Conservation (phyloP, 2,329 filamentous ascomycete species). For the Fusarium albosuccineum region DNA sequence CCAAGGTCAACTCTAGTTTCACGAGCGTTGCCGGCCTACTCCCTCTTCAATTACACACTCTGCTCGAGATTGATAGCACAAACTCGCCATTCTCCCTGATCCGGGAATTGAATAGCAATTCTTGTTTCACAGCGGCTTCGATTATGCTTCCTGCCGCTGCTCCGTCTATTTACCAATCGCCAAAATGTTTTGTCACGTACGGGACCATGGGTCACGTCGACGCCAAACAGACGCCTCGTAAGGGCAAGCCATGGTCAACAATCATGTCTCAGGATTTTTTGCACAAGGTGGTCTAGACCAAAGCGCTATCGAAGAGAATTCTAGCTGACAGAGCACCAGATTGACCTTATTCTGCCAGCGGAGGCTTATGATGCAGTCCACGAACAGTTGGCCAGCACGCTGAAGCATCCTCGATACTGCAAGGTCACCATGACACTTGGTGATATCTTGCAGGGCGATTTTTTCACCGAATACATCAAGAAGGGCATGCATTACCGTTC, state of each 20-base stretch:
- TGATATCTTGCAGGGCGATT: conserved; percentile 78
- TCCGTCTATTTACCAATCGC: conserved; percentile 64
- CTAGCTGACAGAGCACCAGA: conserved; percentile 47
- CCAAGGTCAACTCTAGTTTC: conserved; percentile 19
- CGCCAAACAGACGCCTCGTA: conserved; percentile 75
- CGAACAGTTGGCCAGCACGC: conserved; percentile 60
- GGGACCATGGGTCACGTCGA: conserved; percentile 78
- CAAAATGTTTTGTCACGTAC: conserved; percentile 82
- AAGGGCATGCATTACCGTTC: conserved; percentile 63
- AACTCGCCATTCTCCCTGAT: background rate
- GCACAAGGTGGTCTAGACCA: conserved; percentile 68
- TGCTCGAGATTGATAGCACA: background rate
- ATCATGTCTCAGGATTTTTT: conserved; percentile 75
- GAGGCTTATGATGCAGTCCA: conserved; percentile 69
- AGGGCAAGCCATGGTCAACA: conserved; percentile 81
- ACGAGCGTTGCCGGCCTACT: background rate
- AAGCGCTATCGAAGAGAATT: no score
- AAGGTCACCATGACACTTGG: conserved; percentile 79
- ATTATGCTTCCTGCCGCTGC: conserved; percentile 61
- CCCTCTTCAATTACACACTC: conserved; percentile 18
- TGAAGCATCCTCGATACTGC: conserved; percentile 65
- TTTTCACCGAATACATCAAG: conserved; percentile 90
- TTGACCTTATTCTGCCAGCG: conserved; percentile 80
- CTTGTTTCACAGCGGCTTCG: background rate
- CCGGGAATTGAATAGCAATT: background rate